Percentiles rank a stretch among this genome's conserved stretches.
These are phyloP conservation scores for Amanita molliuscula DNA, from an alignment of 768 basidiomycete genomes.

Conservation along the genomic window DNA sequence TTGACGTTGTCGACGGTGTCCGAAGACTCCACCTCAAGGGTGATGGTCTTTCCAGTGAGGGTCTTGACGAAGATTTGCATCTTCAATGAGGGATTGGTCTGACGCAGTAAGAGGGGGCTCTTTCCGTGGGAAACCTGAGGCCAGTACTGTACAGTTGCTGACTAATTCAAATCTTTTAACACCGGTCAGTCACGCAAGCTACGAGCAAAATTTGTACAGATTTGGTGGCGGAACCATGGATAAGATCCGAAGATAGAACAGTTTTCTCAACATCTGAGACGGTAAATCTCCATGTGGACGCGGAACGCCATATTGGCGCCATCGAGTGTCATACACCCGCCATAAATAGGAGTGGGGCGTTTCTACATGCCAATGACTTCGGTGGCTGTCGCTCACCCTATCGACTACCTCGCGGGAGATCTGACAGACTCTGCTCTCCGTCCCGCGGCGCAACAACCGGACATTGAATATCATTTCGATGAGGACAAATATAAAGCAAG, in stretches of 20 bases:
- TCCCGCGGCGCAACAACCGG: conserved; percentile 18
- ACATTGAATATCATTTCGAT: conserved; percentile 29
- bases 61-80: conserved; percentile 63
- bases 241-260: too few relatives aligned
- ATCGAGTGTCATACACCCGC: background rate
- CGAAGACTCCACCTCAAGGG: conserved; percentile 95
- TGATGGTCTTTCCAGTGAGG: conserved; percentile 96
- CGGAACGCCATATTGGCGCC: background rate
- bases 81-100: conserved; percentile 8
- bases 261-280: background rate
- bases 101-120: background rate
- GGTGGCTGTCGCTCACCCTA: background rate
- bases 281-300: background rate
- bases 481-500: conserved; percentile 26
- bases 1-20: conserved; percentile 97
- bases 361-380: background rate
- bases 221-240: conserved; percentile 18
- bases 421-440: background rate
- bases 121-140: conserved; percentile 10
- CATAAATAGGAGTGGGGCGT: background rate
- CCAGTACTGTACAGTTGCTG: conserved; percentile 14
- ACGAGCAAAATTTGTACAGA: too few relatives aligned
- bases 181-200: background rate
- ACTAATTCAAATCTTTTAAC: background rate
- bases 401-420: background rate